Base-by-base conservation (phyloP, 768 basidiomycete genomes). In the Tremella fuciformis region DNA sequence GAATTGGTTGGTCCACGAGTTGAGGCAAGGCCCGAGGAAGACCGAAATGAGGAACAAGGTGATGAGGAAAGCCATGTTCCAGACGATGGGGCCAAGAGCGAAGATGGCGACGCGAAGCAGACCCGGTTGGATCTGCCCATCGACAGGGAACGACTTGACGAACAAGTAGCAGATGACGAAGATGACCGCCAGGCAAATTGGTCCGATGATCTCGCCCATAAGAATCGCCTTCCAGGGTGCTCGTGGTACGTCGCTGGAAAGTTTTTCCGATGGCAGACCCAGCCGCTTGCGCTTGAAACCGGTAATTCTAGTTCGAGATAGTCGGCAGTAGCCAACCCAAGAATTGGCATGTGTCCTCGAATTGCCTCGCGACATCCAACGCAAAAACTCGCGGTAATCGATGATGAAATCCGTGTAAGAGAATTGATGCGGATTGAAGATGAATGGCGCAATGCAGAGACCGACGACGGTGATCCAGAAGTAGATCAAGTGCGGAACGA, bases 351-450 rank as follows among this genome's bases (percentile, higher is more conserved):
- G 96, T 19, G 91, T 91, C 29, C 92, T 84, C 39, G 96, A 97
- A 80, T 99, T 99, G 54, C 96, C 96, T 52, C 96, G 85, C 34
- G 87, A 93, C 93, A 99, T 98, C 96, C 96, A 99, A 63, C 96
- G 84, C 64, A 99, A 80, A 80, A 92, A 98, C 80, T 98, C 94
- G 67, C 94, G 90, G 74, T 98, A 78, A 79, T 99, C 96, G 73
- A 98, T 89, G 77, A 98, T 84, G 78, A 93, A 99, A 78, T 99
- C 96, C 39, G 91, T 85, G 77, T 92, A 88, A 18, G 89, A 89
- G 80, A 99, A 99, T 78, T 98, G 96, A 77, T 99, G 96, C n/a
- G 96, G 96, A 76, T 98, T 99, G 84, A 98, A 99, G 71, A 97
- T 77, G 87, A 99, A 99, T 8, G 96, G 96, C 26, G 94, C 87